Percentiles rank a stretch among this genome's conserved stretches.
Conservation (phyloP, 441 rosid species). For the Adansonia rubrostipa region DNA sequence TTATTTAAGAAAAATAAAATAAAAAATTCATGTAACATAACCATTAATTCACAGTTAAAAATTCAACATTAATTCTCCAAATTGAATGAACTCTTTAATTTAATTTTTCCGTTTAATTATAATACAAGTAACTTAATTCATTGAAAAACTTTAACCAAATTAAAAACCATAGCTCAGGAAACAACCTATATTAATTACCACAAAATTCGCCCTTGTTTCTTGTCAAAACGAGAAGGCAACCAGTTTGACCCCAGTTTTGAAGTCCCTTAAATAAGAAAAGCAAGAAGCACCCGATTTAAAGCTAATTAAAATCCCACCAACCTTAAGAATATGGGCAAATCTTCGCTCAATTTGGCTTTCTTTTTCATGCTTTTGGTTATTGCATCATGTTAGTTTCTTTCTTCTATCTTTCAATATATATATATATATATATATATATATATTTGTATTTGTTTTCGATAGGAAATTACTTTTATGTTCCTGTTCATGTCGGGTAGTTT, state of each 20-base stretch:
- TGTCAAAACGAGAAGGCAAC: background rate
- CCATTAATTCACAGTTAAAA: background rate
- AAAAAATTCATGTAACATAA: background rate
- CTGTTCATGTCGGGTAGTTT: too few relatives aligned
- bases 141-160: background rate
- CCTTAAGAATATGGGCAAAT: background rate
- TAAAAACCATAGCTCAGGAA: background rate
- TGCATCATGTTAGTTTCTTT: slow-evolving; percentile 1
- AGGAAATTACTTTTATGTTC: background rate
- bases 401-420: background rate
- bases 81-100: background rate
- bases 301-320: background rate
- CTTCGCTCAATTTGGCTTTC: background rate
- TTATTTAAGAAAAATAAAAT: too few relatives aligned
- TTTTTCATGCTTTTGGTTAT: background rate
- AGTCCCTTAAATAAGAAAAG: background rate
- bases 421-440: too few relatives aligned
- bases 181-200: background rate
- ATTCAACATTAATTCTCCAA: background rate
- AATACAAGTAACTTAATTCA: background rate
- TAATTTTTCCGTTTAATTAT: background rate
- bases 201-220: background rate
- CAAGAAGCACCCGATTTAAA: background rate
- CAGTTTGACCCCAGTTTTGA: background rate
- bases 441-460: background rate